phyloP scores from a whole-genome alignment of 1,284 basidiomycete species.

The Leccinum fallax region DNA sequence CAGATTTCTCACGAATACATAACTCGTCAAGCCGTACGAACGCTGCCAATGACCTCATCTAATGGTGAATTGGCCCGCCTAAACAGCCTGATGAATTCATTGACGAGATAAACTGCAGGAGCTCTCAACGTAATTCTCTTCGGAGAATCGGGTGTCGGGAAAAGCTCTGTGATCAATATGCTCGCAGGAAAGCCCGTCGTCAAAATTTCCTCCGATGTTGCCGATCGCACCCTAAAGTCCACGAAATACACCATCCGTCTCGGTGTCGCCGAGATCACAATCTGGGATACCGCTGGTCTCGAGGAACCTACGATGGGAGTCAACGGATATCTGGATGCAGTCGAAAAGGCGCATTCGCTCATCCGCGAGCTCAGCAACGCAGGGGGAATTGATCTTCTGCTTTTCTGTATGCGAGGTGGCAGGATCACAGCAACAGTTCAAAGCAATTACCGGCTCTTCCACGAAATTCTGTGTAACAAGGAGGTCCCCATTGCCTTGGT shows the following conservation, averaged over 20 bases:
- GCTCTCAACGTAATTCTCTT: constrained; percentile 33
- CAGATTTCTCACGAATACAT: constrained; percentile 12
- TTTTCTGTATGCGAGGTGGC: constrained; percentile 42
- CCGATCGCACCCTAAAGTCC: constrained; percentile 30
- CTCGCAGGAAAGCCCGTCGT: constrained; percentile 30
- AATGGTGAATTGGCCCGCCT: constrained; percentile 16
- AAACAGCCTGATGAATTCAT: constrained; percentile 3
- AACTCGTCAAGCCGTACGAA: background rate
- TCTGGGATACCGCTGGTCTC: constrained; percentile 46
- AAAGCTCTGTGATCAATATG: constrained; percentile 38
- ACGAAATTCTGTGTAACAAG: constrained; percentile 36
- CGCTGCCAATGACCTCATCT: constrained; percentile 21
- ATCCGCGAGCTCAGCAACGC: constrained; percentile 31
- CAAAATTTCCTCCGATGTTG: constrained; percentile 30
- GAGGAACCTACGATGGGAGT: constrained; percentile 38
- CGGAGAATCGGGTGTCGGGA: constrained; percentile 35
- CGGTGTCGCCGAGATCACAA: constrained; percentile 5
- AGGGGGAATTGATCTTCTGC: constrained; percentile 40
- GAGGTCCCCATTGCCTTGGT: constrained; percentile 42
- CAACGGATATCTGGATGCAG: constrained; percentile 33
- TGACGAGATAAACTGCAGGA: background rate
- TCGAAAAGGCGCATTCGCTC: constrained; percentile 39
- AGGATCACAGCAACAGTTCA: constrained; percentile 39
- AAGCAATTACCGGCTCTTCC: constrained; percentile 41
- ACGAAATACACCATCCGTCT: constrained; percentile 24